Evolutionary conservation across 805 yeast species (phyloP).

Genomic region (Barnettozyma sucrosica): DNA sequence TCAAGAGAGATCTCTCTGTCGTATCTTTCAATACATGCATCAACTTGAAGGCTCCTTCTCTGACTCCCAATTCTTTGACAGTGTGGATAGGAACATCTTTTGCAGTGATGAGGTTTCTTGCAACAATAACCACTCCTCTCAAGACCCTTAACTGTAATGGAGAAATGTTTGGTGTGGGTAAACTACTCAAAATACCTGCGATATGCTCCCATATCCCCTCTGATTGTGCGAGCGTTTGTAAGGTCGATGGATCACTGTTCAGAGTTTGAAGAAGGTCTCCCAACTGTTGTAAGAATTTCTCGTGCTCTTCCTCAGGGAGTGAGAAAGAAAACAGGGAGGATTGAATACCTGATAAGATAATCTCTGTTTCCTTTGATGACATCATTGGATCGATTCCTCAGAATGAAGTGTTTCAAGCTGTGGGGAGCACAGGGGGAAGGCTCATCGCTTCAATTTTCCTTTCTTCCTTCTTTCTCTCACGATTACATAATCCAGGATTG

Average conservation of each 20-base stretch:
- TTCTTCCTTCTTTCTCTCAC: too few relatives aligned
- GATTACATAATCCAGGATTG: background rate
- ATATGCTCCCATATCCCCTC: background rate
- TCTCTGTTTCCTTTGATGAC: background rate
- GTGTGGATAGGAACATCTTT: constrained; percentile 27
- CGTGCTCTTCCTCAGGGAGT: background rate
- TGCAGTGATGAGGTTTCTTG: constrained; percentile 39
- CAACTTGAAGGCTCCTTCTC: constrained; percentile 1
- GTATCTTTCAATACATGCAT: background rate
- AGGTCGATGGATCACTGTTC: background rate
- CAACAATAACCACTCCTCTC: constrained; percentile 44
- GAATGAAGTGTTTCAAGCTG: background rate
- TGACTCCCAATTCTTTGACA: constrained; percentile 9
- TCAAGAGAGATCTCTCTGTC: background rate
- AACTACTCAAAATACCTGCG: background rate
- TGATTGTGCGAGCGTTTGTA: background rate
- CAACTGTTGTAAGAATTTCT: background rate
- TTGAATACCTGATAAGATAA: background rate
- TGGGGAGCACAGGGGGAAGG: too few relatives aligned
- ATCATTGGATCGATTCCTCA: background rate
- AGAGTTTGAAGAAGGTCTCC: background rate
- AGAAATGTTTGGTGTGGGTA: too few relatives aligned
- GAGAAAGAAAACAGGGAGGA: background rate
- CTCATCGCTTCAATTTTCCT: background rate
- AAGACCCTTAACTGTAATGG: constrained; percentile 29